Base-by-base conservation (phyloP, 2,329 filamentous ascomycete species). In the Trichoderma aggressivum region DNA sequence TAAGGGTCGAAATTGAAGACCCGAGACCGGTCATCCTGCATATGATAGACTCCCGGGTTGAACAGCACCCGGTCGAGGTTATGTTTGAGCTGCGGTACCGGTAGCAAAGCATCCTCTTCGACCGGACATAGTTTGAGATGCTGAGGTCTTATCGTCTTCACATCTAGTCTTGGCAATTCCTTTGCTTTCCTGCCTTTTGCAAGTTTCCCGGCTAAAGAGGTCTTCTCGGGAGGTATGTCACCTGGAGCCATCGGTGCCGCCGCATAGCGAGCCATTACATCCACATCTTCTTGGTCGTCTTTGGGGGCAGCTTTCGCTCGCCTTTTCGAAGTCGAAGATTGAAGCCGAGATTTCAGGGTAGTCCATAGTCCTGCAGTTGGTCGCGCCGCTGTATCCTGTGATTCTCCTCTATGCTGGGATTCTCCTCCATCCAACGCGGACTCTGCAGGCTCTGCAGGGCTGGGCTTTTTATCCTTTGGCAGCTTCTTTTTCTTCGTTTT, bases 1-100 rank as follows among this genome's bases (percentile, higher is more conserved):
- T 98, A 98, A 0, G 97, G 96, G 78, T 99, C 95, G 77, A 99
- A 99, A 79, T 99, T 99, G 86, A 90, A 99, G 7, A 98, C 94
- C 21, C 90, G 88, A 50, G 95, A 94, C 71, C 93, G 89, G 28
- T 91, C 90, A 79, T 99, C 96, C 81, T 97, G 94, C 65, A 99
- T 87, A 64, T 93, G 91, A 79, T 98, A 97, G 47, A 98, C 93
- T 26, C 96, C 94, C 2, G 91, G 91, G 77, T 98, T 99, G 86
- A 99, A 99, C 3, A 99, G 84, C n/a, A 97, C 95, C 70, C 94
- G 88, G 73, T 97, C 93, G 36, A 98, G 85, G 7, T 92, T 91
- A 78, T 96, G 91, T 2, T 88, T 84, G 2, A 97, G 83, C 30
- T 81, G 82, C 1, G 94, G 92, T 12, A 89, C 86, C 0, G 75